These are phyloP conservation scores for Xylariales sp. DNA, from an alignment of 2,329 filamentous ascomycete species.

Conservation along the genomic window DNA sequence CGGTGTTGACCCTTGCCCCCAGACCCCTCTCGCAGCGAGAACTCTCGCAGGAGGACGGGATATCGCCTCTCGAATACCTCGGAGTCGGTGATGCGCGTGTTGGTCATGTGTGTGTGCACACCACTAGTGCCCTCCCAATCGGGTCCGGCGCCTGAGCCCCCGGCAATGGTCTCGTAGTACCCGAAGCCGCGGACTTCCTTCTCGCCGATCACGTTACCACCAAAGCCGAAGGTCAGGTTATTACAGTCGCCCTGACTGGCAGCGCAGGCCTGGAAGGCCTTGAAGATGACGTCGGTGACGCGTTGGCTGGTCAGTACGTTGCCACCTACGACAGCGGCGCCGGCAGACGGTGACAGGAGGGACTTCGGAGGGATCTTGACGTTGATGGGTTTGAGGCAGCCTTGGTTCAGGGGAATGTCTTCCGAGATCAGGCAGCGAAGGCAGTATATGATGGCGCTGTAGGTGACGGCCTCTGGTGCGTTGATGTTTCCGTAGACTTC, in stretches of 20 bases:
- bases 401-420: conserved; percentile 75
- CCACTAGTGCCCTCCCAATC: conserved; percentile 65
- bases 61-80: conserved; percentile 72
- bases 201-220: conserved; percentile 53
- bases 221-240: conserved; percentile 74
- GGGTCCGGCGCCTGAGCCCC: conserved; percentile 65
- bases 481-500: conserved; percentile 74
- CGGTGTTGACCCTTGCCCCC: conserved; percentile 57
- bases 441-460: conserved; percentile 76
- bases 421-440: conserved; percentile 68
- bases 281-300: conserved; percentile 72
- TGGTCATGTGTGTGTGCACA: conserved; percentile 74
- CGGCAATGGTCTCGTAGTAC: conserved; percentile 75
- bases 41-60: conserved; percentile 63
- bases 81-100: conserved; percentile 70
- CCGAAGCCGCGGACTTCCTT: conserved; percentile 64
- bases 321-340: conserved; percentile 70
- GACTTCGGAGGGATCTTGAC: conserved; percentile 64
- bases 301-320: conserved; percentile 72
- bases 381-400: conserved; percentile 66
- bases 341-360: conserved; percentile 66
- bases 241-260: conserved; percentile 73
- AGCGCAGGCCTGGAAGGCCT: conserved; percentile 69
- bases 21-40: conserved; percentile 54
- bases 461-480: conserved; percentile 71